Evolutionary conservation across 257 asterid species (phyloP).

Genomic region (Primulina eburnea): DNA sequence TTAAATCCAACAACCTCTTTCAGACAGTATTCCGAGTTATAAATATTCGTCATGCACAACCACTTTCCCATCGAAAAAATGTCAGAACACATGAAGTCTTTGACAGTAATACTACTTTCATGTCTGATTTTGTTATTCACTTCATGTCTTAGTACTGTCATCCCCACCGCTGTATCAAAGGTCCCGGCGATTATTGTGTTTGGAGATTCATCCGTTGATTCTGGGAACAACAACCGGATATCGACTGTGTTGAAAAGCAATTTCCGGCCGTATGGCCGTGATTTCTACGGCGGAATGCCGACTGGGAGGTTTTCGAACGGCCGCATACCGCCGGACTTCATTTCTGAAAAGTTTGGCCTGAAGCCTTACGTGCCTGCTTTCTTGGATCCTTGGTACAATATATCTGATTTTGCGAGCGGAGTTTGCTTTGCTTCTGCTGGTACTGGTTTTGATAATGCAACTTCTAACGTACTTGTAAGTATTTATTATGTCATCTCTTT

Average conservation of each 20-base stretch:
- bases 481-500: too few species aligned
- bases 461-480: constrained; percentile 81
- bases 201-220: constrained; percentile 87
- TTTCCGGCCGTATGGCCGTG: constrained; percentile 88
- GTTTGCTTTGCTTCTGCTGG: constrained; percentile 96
- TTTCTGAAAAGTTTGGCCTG: constrained; percentile 73
- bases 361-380: constrained; percentile 89
- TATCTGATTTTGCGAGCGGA: constrained; percentile 71
- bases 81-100: not conserved
- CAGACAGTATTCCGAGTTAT: not conserved
- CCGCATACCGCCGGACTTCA: constrained; percentile 77
- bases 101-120: not conserved
- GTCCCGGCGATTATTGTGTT: constrained; percentile 86
- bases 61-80: not conserved
- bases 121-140: not conserved
- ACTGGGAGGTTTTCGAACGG: constrained; percentile 91
- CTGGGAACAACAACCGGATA: constrained; percentile 82
- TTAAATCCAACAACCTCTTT: not conserved
- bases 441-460: constrained; percentile 73
- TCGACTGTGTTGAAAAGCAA: constrained; percentile 75
- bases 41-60: not conserved
- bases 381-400: constrained; percentile 58
- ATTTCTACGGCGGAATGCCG: constrained; percentile 63
- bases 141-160: not conserved
- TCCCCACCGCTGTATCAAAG: constrained; percentile 19